Conservation (phyloP, 2,329 filamentous ascomycete species). For the Cladosporium sp. region DNA sequence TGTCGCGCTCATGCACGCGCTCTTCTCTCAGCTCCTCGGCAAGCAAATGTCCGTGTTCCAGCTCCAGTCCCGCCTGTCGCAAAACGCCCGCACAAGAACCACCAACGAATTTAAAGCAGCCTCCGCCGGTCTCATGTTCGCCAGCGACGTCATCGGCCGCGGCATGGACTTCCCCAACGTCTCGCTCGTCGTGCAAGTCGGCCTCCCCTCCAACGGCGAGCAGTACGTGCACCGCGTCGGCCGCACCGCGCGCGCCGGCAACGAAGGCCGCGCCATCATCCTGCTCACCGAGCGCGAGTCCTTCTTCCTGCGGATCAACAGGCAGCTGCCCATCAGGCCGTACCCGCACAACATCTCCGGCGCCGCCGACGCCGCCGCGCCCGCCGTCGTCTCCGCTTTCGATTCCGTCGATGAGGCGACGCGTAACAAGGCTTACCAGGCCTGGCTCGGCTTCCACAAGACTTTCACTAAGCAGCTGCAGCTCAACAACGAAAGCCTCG, state of each 20-base stretch:
- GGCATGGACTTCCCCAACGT: constrained; percentile 98
- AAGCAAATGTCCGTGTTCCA: constrained; percentile 35
- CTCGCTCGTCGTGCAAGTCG: constrained; percentile 77
- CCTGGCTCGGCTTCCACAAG: constrained; percentile 44
- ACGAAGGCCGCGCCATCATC: constrained; percentile 52
- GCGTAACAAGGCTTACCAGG: constrained; percentile 41
- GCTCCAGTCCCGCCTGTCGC: constrained; percentile 40
- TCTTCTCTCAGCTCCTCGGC: constrained; percentile 31
- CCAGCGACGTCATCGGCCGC: constrained; percentile 73
- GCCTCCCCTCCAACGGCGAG: constrained; percentile 45
- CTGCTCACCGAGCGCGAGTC: constrained; percentile 47
- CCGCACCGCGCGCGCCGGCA: constrained; percentile 82
- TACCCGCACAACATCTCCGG: constrained; percentile 39
- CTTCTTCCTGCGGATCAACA: constrained; percentile 47
- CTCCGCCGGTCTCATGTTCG: constrained; percentile 45
- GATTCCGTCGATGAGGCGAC: constrained; percentile 33
- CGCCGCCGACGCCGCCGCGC: constrained; percentile 21
- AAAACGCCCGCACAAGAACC: constrained; percentile 37
- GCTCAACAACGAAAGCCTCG: constrained; percentile 34
- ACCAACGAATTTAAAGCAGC: constrained; percentile 41
- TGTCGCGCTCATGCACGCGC: constrained; percentile 37
- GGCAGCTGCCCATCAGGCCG: constrained; percentile 44
- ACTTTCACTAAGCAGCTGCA: constrained; percentile 39
- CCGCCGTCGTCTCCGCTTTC: constrained; percentile 27
- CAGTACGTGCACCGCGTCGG: constrained; percentile 91